These are phyloP conservation scores for Ganoderma resinaceum DNA, from an alignment of 1,284 basidiomycete species.

Conservation along the genomic window DNA sequence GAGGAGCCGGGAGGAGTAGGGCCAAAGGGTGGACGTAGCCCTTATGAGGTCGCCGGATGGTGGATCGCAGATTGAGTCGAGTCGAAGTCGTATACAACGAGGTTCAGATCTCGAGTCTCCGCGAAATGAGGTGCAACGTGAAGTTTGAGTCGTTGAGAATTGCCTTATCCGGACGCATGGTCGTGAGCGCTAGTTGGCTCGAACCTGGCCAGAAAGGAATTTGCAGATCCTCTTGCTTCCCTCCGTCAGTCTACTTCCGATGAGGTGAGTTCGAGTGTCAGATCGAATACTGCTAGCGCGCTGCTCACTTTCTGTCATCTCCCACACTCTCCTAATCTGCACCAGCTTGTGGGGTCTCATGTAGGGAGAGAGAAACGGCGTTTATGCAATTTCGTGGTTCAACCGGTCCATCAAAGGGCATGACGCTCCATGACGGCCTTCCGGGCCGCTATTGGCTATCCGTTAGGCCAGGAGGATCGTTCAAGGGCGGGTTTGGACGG, in stretches of 20 bases:
- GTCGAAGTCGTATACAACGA: not conserved
- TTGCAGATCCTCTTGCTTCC: not conserved
- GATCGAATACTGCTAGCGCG: slow-evolving; percentile 5
- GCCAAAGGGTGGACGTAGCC: not conserved
- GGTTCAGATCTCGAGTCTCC: not conserved
- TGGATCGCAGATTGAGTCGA: not conserved
- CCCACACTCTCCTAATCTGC: not conserved
- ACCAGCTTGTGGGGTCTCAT: not conserved
- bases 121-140: not conserved
- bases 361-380: not conserved
- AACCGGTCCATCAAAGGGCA: not conserved
- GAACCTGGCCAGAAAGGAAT: not conserved
- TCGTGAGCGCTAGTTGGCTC: not conserved
- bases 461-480: not conserved
- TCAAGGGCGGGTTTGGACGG: not conserved
- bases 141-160: slow-evolving; percentile 1
- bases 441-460: not conserved
- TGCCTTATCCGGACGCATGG: not conserved
- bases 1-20: not conserved
- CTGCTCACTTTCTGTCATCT: not conserved
- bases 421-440: not conserved
- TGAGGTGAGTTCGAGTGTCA: slow-evolving; percentile 9
- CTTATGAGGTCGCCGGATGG: not conserved
- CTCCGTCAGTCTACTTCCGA: slow-evolving; percentile 1
- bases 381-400: too few relatives aligned